Base-by-base conservation (phyloP, 768 basidiomycete species). In the Lactifluus piperatus region DNA sequence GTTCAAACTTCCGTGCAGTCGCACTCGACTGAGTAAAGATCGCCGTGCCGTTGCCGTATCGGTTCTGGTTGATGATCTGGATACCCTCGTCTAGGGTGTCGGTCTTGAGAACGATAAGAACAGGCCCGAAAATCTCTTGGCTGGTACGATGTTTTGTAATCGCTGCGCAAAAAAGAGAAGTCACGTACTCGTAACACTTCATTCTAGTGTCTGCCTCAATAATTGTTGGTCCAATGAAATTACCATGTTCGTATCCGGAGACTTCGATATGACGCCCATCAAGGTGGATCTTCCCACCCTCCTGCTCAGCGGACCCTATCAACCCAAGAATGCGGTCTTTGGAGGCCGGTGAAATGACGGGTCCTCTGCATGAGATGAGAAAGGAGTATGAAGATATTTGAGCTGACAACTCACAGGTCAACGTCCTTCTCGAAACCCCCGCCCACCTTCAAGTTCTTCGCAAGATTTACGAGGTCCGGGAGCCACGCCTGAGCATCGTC, bases 1-100 rank as follows among this genome's bases (percentile, higher is more conserved):
- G 77, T 74, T 98, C 95, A 62, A 97, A 99, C 71, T 88, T 91
- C 56, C 95, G 83, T 18, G 94, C 95, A 7, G 93, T 92, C 34
- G 95, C 91, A 16, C 95, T 97, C 14, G 88, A 91, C 73, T 97
- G 91, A 22, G 95, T 99, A 71, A 97, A 98, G 69, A 97, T 91
- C 22, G 93, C 90, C 30, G 94, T 83, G 30, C 95, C 95, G 66
- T 98, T 98, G 8, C 95, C 89, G 70, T 97, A 98, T 64, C 73
- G 78, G 74, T 97, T 97, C 61, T 77, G 73, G 74, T 98, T 98
- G 72, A 98, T 85, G 61, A 95, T 84, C 44, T 83, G 81, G 59
- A 97, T 79, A 13, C 93, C 94, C 59, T 95, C 91, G 62, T 97
- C 94, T 44, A 98, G 75, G 0, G 85, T 91, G 34, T 93, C 83